Evolutionary conservation across 768 basidiomycete species (phyloP).

Genomic region (Boletus rufocinnamomeus): DNA sequence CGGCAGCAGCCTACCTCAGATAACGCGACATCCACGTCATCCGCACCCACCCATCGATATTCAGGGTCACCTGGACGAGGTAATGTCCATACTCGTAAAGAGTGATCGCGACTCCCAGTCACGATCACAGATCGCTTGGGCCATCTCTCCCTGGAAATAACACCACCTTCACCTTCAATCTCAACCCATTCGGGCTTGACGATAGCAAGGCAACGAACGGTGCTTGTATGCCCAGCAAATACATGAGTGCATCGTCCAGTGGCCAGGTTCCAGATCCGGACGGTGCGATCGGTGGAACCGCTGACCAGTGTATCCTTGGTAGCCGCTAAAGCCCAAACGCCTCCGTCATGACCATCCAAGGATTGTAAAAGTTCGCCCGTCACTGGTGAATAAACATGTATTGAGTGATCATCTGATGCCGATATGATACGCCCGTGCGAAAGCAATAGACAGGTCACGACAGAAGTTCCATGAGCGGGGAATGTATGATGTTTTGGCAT

Average conservation of each 20-base stretch:
- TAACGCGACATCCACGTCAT: constrained; percentile 62
- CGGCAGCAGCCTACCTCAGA: constrained; percentile 40
- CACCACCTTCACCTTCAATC: constrained; percentile 62
- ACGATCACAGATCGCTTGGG: constrained; percentile 73
- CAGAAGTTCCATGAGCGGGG: constrained; percentile 83
- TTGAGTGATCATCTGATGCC: constrained; percentile 95
- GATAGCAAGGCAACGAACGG: constrained; percentile 93
- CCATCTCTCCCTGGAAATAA: constrained; percentile 67
- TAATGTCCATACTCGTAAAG: constrained; percentile 66
- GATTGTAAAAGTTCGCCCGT: constrained; percentile 74
- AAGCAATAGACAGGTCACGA: constrained; percentile 95
- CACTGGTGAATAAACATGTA: constrained; percentile 89
- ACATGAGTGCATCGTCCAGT: constrained; percentile 86
- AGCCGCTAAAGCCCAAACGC: constrained; percentile 94
- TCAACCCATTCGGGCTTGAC: constrained; percentile 91
- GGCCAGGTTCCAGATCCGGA: constrained; percentile 86
- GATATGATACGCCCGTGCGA: constrained; percentile 94
- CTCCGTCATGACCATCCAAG: constrained; percentile 90
- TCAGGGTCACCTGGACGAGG: constrained; percentile 74
- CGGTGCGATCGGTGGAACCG: constrained; percentile 91
- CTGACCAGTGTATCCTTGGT: constrained; percentile 87
- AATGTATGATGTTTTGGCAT: constrained; percentile 80
- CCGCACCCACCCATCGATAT: constrained; percentile 64
- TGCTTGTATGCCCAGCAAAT: constrained; percentile 95
- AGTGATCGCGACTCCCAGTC: constrained; percentile 70